Evolutionary conservation across 2,329 filamentous ascomycete species (phyloP).

Genomic region (Thyridium curvatum): DNA sequence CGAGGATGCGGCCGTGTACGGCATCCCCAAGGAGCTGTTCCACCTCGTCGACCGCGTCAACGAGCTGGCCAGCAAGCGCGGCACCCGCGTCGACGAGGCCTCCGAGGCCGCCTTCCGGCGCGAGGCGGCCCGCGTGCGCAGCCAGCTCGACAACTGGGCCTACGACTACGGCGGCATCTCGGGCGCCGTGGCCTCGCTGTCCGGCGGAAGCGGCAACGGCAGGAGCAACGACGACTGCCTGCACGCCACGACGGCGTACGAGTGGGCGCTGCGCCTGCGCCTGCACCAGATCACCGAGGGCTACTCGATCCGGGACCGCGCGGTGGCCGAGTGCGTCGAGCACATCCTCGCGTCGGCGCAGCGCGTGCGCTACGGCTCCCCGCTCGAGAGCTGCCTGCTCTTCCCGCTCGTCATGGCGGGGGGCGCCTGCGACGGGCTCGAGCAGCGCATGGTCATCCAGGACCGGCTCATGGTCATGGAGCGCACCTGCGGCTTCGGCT

Average conservation of each 20-base stretch:
- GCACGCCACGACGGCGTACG: conserved; percentile 29
- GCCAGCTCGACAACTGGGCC: conserved; percentile 29
- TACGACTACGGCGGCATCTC: conserved; percentile 18
- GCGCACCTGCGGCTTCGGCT: conserved; percentile 33
- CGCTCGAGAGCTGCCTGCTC: conserved; percentile 30
- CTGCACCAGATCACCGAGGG: conserved; percentile 36
- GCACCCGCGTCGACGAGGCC: conserved; percentile 17
- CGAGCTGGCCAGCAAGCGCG: no score
- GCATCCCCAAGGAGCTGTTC: conserved; percentile 27
- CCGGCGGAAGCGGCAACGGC: conserved; percentile 19
- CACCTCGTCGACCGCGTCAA: conserved; percentile 15
- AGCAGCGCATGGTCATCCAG: conserved; percentile 29
- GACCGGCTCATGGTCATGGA: conserved; percentile 36
- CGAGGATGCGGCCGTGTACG: conserved; percentile 25
- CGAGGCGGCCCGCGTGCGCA: conserved; percentile 21
- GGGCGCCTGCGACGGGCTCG: conserved; percentile 24
- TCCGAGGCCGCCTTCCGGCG: conserved; percentile 22
- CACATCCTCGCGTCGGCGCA: conserved; percentile 28
- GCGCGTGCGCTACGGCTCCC: conserved; percentile 32
- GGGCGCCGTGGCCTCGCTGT: conserved; percentile 14
- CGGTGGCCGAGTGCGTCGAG: conserved; percentile 22
- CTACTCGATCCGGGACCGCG: conserved; percentile 26
- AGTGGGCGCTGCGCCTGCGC: conserved; percentile 32
- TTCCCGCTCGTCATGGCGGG: conserved; percentile 36
- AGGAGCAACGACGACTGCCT: conserved; percentile 5